phyloP scores from a whole-genome alignment of 495 filamentous ascomycete genomes.

The Aspergillus indologenus region DNA sequence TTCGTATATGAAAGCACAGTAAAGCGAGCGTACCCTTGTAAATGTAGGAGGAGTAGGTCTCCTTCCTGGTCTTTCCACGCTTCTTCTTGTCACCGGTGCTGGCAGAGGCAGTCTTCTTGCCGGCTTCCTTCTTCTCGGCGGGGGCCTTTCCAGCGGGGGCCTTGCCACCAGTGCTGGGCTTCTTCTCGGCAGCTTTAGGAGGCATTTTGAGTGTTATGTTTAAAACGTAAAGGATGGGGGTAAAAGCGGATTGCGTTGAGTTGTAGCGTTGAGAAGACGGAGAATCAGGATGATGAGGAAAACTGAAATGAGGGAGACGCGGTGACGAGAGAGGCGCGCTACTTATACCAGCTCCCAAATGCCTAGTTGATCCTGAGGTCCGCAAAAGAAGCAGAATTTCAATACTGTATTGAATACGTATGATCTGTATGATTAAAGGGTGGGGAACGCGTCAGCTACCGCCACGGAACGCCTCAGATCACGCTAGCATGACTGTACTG shows the following conservation, averaged over 20 bases:
- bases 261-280: constrained; percentile 30
- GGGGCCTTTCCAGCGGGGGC: constrained; percentile 85
- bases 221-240: constrained; percentile 23
- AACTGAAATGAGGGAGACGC: constrained; percentile 39
- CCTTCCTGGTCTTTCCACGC: constrained; percentile 99
- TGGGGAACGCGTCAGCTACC: constrained; percentile 27
- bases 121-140: constrained; percentile 98
- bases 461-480: constrained; percentile 17
- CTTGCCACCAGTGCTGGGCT: constrained; percentile 95
- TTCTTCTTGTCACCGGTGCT: constrained; percentile 99
- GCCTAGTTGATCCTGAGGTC: constrained; percentile 44
- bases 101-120: constrained; percentile 91
- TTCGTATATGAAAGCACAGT: constrained; percentile 29
- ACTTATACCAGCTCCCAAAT: constrained; percentile 52
- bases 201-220: constrained; percentile 65
- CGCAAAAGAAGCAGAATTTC: constrained; percentile 49
- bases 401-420: constrained; percentile 43
- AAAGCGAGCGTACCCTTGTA: constrained; percentile 81
- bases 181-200: constrained; percentile 93
- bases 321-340: constrained; percentile 45
- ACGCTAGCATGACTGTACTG: constrained; percentile 23
- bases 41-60: constrained; percentile 99
- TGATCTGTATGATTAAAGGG: constrained; percentile 51
- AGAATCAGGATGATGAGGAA: constrained; percentile 34
- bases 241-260: constrained; percentile 36